Evolutionary conservation across 1,139 yeast species (phyloP), one percentile per base, ranked within the genome.

Genomic region (Barnettozyma hawaiiensis): DNA sequence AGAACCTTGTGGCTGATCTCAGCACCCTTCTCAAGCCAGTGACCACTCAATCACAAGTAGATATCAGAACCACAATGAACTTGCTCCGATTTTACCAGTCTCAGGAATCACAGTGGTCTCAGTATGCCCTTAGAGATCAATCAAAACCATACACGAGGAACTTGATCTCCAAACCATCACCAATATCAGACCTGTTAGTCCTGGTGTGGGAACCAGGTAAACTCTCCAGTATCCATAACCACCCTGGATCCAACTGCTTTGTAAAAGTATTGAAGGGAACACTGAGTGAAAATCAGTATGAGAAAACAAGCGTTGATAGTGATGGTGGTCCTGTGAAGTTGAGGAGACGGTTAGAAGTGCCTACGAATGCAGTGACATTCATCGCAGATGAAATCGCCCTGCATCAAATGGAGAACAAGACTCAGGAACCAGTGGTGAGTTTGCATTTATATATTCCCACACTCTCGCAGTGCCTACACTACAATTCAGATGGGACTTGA

Each of bases 391-490:
- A 62, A 14, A 73, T 76, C 39, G 83, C 82, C 0, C 60, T 73
- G 42, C 82, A 77, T 58, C 66, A 66, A 51, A 73, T 77, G 46
- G 61, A 67, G 32, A 76, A 77, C 51, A 69, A 70, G 3, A 52
- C 58, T 24, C 57, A 60, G 34, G 37, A 37, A 20, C 35, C 40
- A 4, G 70, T 78, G 11, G 72, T 77, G 8, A 69, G 76, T 27
- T 64, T 77, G 52, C 83, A 77, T 58, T 65, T 77, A 46, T 77
- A 77, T 59, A 75, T 81, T 15, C 81, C 82, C 6, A 78, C 79
- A 9, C 75, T 76, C 51, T 78, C 80, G 5, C 61, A 70, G 35
- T 59, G 35, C 18, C 31, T 37, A 1, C 33, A 35, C 8, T 43
- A 27, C 28, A 41, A 43, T 2, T n/a, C 27, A 3, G 32, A 37